phyloP scores from a whole-genome alignment of 2,329 filamentous ascomycete species.

The Byssochlamys sp. region DNA sequence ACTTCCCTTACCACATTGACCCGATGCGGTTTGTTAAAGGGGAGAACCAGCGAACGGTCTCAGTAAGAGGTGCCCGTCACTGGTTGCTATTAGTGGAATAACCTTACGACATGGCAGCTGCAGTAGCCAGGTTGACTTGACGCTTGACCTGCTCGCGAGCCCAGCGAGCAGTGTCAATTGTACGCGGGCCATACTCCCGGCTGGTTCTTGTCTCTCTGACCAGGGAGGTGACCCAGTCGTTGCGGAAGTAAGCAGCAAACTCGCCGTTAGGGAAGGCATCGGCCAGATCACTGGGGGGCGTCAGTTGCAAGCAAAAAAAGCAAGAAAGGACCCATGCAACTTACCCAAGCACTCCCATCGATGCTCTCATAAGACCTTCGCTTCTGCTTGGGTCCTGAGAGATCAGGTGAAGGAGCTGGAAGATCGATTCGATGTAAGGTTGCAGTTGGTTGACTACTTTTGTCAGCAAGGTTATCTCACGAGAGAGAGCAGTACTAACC shows the following conservation, averaged over 20 bases:
- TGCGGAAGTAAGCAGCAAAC: slow-evolving; percentile 71
- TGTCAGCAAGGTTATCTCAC: slow-evolving; percentile 1
- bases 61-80: slow-evolving; percentile 6
- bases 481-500: slow-evolving; percentile 18
- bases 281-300: slow-evolving; percentile 64
- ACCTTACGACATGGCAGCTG: slow-evolving; percentile 30
- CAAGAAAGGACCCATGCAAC: slow-evolving; percentile 22
- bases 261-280: slow-evolving; percentile 89
- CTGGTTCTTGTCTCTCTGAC: slow-evolving; percentile 87
- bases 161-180: slow-evolving; percentile 91
- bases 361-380: slow-evolving; percentile 81
- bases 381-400: slow-evolving; percentile 77
- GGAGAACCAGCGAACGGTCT: slow-evolving; percentile 5
- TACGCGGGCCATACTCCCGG: slow-evolving; percentile 74
- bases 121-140: slow-evolving; percentile 45
- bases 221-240: slow-evolving; percentile 80
- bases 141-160: slow-evolving; percentile 95
- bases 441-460: slow-evolving; percentile 57
- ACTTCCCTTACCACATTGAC: slow-evolving; percentile 10
- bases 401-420: slow-evolving; percentile 73
- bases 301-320: slow-evolving; percentile 23
- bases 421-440: slow-evolving; percentile 74
- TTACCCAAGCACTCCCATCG: slow-evolving; percentile 95
- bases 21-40: slow-evolving; percentile 7
- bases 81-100: slow-evolving; percentile 5